phyloP scores from a whole-genome alignment of 2,329 filamentous ascomycete species.

The Nemania sp. region DNA sequence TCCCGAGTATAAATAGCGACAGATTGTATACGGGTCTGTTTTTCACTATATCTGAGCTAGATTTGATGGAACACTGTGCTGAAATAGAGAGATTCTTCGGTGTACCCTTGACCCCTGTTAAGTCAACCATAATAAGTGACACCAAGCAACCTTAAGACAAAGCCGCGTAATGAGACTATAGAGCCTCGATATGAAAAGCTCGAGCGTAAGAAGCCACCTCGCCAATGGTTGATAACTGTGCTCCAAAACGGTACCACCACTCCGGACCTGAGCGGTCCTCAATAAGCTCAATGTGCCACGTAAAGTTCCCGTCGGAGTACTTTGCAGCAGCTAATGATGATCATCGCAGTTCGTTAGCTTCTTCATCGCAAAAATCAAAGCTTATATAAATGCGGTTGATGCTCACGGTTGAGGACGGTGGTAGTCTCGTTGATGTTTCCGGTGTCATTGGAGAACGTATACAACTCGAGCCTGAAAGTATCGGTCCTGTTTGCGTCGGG shows the following conservation, averaged over 20 bases:
- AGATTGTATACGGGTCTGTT: no score
- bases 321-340: constrained; percentile 12
- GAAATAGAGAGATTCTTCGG: no score
- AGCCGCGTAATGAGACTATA: neutral
- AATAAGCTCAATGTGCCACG: constrained; percentile 18
- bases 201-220: constrained; percentile 18
- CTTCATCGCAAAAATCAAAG: neutral
- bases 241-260: constrained; percentile 20
- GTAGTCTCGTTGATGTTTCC: constrained; percentile 17
- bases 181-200: constrained; percentile 11
- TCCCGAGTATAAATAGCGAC: no score
- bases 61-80: no score
- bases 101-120: no score
- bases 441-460: no score
- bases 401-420: constrained; percentile 14
- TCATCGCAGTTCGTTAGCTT: neutral
- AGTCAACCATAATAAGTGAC: no score
- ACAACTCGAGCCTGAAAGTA: constrained; percentile 15
- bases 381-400: neutral
- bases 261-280: constrained; percentile 5
- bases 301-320: constrained; percentile 9
- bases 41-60: no score
- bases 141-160: no score
- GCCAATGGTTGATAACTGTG: constrained; percentile 10
- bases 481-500: constrained; percentile 5